phyloP scores from a whole-genome alignment of 352 stramenopile species.

The Globisporangium sylvaticum region DNA sequence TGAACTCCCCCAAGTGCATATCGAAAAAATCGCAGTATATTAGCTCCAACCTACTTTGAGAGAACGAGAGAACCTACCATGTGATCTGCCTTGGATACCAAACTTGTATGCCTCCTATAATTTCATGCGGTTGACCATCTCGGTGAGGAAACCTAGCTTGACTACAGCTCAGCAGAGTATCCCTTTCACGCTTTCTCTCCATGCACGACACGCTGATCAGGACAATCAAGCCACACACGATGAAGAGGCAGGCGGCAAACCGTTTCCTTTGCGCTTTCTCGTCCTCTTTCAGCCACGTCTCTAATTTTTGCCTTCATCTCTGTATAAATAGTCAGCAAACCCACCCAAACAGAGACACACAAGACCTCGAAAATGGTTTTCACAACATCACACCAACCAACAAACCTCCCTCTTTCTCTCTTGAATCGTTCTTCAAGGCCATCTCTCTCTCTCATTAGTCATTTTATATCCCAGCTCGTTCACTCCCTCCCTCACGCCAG shows the following conservation, averaged over 20 bases:
- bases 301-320: not conserved
- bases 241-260: constrained; percentile 1
- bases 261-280: not conserved
- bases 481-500: not conserved
- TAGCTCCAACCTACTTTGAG: not conserved
- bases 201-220: not conserved
- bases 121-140: constrained; percentile 27
- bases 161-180: no score
- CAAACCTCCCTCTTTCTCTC: not conserved
- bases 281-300: not conserved
- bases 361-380: not conserved
- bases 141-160: no score
- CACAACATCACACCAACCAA: not conserved
- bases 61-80: not conserved
- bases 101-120: constrained; percentile 11
- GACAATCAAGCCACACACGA: not conserved
- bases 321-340: constrained; percentile 5
- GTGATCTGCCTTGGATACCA: no score
- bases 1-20: not conserved
- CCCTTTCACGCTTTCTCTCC: no score
- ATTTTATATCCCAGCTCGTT: not conserved
- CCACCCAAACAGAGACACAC: not conserved
- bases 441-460: not conserved
- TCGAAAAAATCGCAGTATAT: constrained; percentile 5
- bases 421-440: not conserved